Conservation (phyloP, 2,329 filamentous ascomycete genomes). For the Sarocladium brachiariae region DNA sequence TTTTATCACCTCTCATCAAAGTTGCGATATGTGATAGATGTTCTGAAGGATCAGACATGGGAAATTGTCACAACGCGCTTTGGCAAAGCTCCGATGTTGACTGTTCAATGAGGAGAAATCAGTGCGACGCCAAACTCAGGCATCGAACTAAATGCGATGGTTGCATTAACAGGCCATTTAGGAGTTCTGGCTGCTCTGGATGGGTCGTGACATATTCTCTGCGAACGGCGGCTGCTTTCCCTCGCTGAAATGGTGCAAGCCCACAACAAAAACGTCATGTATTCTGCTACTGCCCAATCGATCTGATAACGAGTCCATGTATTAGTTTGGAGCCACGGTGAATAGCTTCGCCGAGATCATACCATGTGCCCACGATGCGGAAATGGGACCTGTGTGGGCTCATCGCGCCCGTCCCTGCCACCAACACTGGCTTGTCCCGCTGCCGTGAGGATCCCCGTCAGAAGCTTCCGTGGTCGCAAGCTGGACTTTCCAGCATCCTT, state of each 20-base stretch:
- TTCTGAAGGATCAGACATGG: neutral
- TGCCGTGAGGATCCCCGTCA: conserved; percentile 7
- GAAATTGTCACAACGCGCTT: neutral
- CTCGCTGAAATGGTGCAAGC: too few relatives aligned
- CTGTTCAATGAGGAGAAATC: neutral
- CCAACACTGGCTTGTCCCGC: neutral
- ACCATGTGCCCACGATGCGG: neutral
- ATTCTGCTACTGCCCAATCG: neutral
- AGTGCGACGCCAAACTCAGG: too few relatives aligned
- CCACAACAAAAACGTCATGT: conserved; percentile 4
- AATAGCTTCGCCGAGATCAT: neutral
- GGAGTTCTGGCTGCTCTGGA: too few relatives aligned
- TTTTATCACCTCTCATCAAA: too few relatives aligned
- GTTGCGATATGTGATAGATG: neutral
- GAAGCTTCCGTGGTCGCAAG: too few relatives aligned
- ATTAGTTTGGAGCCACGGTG: neutral
- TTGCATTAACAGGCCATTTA: too few relatives aligned
- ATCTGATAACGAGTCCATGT: neutral
- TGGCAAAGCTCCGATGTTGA: neutral
- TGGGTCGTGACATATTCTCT: neutral
- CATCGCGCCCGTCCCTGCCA: conserved; percentile 2
- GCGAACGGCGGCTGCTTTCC: neutral
- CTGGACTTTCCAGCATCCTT: neutral
- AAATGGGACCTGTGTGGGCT: neutral
- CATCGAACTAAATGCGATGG: too few relatives aligned